Evolutionary conservation across 768 basidiomycete species (phyloP), one percentile per base, ranked within the genome.

Genomic region (Russula vinacea): DNA sequence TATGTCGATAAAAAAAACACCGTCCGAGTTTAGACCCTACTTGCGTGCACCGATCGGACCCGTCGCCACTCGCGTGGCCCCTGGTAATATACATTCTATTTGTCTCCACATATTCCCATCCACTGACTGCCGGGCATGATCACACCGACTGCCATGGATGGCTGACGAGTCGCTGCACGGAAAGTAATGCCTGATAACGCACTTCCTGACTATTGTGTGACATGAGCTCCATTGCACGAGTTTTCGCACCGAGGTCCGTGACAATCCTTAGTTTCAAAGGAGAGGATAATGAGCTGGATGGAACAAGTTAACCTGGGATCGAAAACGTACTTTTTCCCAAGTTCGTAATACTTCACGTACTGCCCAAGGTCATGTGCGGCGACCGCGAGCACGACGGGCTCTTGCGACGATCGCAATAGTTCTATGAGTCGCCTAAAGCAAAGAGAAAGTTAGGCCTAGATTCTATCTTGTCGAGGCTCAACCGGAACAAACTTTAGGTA

Each of bases 301-400:
- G 33, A 24, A 61, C 53, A 32, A 19, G 49, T 11, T 16, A 39
- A 13, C 33, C 11, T 17, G 44, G 35, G 13, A 2, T 29, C 17
- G 35, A 55, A 37, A 2, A 72, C 88, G 66, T 69, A 97, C 96
- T 87, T 93, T 79, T 96, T 96, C 26, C 94, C 95, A 56, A 86
- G 82, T 62, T 98, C 94, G 66, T 85, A 90, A 74, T 92, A 88
- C 73, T 90, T 94, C 65, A 98, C 89, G 72, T 94, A 98, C 72
- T 95, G 91, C 4, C 94, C 96, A 19, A 98, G 75, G 74, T 99
- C 97, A 72, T 94, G 92, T 3, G 87, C 87, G 1, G 95, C 94
- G 22, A 99, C 94, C 5, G 94, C 93, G 7, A 98, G 84, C 0
- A 93, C 90, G 16, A 83, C 69, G 1, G 92, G 80, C 67, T 98